Base-by-base conservation (phyloP, 352 stramenopile genomes). In the Thalassiosira hispida region DNA sequence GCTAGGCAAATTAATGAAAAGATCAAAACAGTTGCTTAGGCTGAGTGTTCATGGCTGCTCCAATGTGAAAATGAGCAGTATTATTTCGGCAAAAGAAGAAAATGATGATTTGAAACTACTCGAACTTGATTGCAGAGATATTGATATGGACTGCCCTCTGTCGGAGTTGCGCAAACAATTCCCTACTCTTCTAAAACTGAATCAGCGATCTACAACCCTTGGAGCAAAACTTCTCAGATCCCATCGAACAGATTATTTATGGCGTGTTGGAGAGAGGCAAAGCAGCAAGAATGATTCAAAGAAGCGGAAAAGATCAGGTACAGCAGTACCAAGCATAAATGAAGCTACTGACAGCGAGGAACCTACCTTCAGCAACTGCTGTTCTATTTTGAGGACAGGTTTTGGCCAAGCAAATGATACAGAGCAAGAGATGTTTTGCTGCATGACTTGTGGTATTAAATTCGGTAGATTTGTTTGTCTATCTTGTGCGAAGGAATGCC, bases 371-470 rank as follows among this genome's bases (percentile, higher is more conserved):
- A 53, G 9, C 2, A 25, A 51, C 25, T 35, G 27, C n/a, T 77
- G 67, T 51, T 77, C 67, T 18, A 14, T 77, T 35, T 14, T 62
- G 8, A 22, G 40, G n/a, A 77, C 67, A 25, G 67, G 55, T 14
- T 77, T 77, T 25, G 52, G 67, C 53, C 35, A 57, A 44, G 40
- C 38, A 33, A 20, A 35, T 20, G 59, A 69, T 9, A 77, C 55
- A 11, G 52, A 60, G 35, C 67, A 77, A 70, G 67, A 77, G 60
- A 71, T 77, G 67, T 77, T 70, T 53, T 35, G 22, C 14, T 77
- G 67, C 56, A 56, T 20, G 18, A 70, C 67, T 20, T 77, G 67
- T 55, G 12, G 23, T 22, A 51, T 69, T 77, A 44, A 56, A 29
- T 77, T 70, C 16, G 40, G n/a, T 1, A 53, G 67, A 16, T 77